Conservation (phyloP, 2,329 filamentous ascomycete species). For the Pezicula neosporulosa region DNA sequence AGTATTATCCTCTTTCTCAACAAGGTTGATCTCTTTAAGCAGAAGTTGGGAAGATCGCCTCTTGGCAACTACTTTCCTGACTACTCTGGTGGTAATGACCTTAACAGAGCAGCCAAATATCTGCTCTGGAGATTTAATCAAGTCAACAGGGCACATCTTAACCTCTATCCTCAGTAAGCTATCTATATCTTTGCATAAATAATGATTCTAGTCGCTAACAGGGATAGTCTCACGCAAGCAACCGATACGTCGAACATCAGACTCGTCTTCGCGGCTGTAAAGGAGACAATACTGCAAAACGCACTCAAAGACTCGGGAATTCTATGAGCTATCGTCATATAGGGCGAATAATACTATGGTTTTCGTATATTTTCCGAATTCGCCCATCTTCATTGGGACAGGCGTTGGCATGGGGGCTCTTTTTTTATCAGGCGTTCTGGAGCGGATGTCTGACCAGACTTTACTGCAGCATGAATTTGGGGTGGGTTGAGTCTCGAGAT, state of each 20-base stretch:
- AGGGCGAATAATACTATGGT: slow-evolving; percentile 18
- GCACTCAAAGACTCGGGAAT: slow-evolving; percentile 98
- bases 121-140: slow-evolving; percentile 98
- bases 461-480: slow-evolving; percentile 11
- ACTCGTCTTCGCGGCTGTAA: slow-evolving; percentile 95
- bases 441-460: slow-evolving; percentile 22
- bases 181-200: background rate
- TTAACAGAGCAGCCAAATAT: slow-evolving; percentile 97
- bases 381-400: slow-evolving; percentile 16
- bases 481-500: background rate
- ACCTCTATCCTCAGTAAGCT: slow-evolving; percentile 94
- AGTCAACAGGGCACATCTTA: slow-evolving; percentile 92
- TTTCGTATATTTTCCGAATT: slow-evolving; percentile 13
- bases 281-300: slow-evolving; percentile 98
- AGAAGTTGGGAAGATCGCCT: slow-evolving; percentile 86
- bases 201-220: too few species aligned
- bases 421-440: slow-evolving; percentile 16
- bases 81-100: slow-evolving; percentile 95
- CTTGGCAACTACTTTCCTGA: slow-evolving; percentile 95
- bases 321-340: slow-evolving; percentile 50
- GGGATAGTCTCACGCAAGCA: slow-evolving; percentile 86
- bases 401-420: slow-evolving; percentile 20
- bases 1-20: slow-evolving; percentile 99
- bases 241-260: slow-evolving; percentile 98
- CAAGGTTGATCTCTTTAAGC: slow-evolving; percentile 97